Base-by-base conservation (phyloP, 2,329 filamentous ascomycete genomes). In the Penicillium thymicola region DNA sequence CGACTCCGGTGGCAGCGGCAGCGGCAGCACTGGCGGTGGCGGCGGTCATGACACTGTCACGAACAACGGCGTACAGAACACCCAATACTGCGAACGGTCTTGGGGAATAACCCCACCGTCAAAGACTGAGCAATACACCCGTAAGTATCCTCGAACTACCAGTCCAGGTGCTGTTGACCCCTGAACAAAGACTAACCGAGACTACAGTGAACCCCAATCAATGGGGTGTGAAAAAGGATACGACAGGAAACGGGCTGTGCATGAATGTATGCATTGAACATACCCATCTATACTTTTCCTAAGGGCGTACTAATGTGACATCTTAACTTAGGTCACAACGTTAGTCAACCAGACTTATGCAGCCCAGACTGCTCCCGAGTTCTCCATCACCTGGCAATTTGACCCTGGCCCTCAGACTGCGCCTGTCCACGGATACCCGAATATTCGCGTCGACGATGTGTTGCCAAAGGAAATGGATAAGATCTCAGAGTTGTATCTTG, bases 351-450 rank as follows among this genome's bases (percentile, higher is more conserved):
- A 74, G 50, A 79, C 79, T 4, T 83, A 83, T 55, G 62, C 76
- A 0, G 78, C 78, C 38, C 71, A 77, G 18, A 75, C 77, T 0
- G 80, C 80, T 1, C 81, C 82, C 25, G 66, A 70, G 40, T 84
- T 79, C 71, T 79, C 75, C 13, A 75, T 81, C n/a, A 82, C 80
- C 38, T 84, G 82, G 82, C 65, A 79, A 60, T 84, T 79, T 58
- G 71, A 76, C 10, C 72, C 64, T n/a, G 76, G 74, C 28, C 69
- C 75, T 3, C 62, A 65, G 49, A 73, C 65, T 21, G 72, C 76
- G 27, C 80, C 80, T 23, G 81, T 83, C 58, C 81, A 83, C 61
- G 82, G 81, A 14, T 84, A 77, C 65, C 77, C 82, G 61, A 84
- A 84, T 67, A 75, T 82, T 65, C 77, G 77, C 64, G 64, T 83